Conservation (phyloP, 805 yeast genomes). For the Crinitomyces ghanaensis region DNA sequence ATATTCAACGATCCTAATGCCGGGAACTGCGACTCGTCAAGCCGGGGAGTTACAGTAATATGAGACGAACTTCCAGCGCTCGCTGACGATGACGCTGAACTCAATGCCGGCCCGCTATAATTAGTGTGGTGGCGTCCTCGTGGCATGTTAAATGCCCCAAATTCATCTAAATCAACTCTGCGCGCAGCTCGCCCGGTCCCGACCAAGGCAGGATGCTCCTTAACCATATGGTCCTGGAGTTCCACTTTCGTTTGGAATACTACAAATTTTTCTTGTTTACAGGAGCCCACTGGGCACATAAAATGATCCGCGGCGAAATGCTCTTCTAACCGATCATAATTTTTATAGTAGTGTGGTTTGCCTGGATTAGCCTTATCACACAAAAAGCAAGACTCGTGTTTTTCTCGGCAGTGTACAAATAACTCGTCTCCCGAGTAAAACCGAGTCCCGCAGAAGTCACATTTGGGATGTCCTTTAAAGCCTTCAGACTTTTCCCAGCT, state of each 20-base stretch:
- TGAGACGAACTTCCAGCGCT: conserved; percentile 2
- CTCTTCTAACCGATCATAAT: conserved; percentile 60
- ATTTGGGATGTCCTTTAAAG: conserved; percentile 79
- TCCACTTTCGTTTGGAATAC: conserved; percentile 84
- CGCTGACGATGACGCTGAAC: too few species aligned
- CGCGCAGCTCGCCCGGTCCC: conserved; percentile 29
- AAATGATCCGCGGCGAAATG: conserved; percentile 71
- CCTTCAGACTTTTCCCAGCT: too few species aligned
- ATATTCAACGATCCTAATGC: conserved; percentile 19
- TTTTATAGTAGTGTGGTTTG: conserved; percentile 61
- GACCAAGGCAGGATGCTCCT: conserved; percentile 59
- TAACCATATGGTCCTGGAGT: conserved; percentile 74
- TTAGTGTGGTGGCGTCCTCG: conserved; percentile 1
- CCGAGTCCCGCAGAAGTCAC: conserved; percentile 68
- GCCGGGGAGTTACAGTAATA: conserved; percentile 1
- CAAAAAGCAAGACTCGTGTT: conserved; percentile 80
- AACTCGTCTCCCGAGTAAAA: conserved; percentile 87
- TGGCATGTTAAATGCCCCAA: conserved; percentile 7
- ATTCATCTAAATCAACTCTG: conserved; percentile 12
- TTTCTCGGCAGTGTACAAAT: conserved; percentile 65
- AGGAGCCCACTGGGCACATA: conserved; percentile 62
- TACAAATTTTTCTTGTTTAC: conserved; percentile 83
- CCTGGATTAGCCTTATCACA: conserved; percentile 58
- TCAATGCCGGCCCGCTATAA: conserved; percentile 15
- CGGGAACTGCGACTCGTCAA: conserved; percentile 15